Base-by-base conservation (phyloP, 495 filamentous ascomycete genomes). In the Penicillium bovifimosum region DNA sequence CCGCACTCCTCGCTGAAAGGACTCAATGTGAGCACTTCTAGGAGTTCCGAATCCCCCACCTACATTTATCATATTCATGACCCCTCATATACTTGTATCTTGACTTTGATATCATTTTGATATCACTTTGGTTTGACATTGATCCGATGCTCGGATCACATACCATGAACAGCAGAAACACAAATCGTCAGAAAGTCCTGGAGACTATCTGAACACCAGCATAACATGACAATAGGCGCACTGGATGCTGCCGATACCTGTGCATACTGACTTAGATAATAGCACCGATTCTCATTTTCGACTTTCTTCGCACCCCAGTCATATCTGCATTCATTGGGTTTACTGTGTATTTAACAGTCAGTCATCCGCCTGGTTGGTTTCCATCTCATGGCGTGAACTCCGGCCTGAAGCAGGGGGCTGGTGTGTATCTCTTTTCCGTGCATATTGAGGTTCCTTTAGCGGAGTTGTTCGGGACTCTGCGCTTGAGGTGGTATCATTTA, bases 241-340 rank as follows among this genome's bases (percentile, higher is more conserved):
- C 52, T 28, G 46, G 55, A 39, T 47, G 52, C 36, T 26, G 26
- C 36, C 20, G 11, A 52, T 29, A 13, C 11, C 20, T 50, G 34
- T 28, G 18, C 9, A 42, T 39, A 54, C 51, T 58, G 47, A 58
- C 51, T 31, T 13, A 29, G 11, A 40, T 38, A 33, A 29, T 39
- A 53, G 49, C 36, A 5, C 16, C 28, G 27, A 33, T 7, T 26
- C 27, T 29, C 31, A 27, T 43, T 32, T 24, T 33, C 41, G 28
- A 38, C 13, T 31, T 27, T n/a, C 18, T n/a, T 14, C 10, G 8
- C 42, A 41, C 40, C 1, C 28, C 9, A n/a, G 31, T 20, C 6
- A 39, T 40, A 34, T 29, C 26, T 35, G 32, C 29, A 40, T 44
- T 26, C 38, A 1, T 41, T 31, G 14, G 20, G 2, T 41, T 17